Conservation (phyloP, 179 eudicot genomes). For the Drosera spatulata region DNA sequence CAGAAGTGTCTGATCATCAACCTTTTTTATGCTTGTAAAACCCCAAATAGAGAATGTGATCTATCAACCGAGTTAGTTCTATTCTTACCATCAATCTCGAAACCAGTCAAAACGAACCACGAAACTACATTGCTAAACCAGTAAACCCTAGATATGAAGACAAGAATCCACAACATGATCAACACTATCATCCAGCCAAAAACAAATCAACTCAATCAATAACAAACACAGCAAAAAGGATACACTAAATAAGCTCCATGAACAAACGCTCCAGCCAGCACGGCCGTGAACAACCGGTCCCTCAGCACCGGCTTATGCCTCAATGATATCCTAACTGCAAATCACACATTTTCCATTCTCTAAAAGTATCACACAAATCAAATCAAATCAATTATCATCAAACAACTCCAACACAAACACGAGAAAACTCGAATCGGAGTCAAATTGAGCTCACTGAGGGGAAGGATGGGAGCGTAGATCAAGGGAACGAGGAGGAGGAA, state of each 20-base stretch:
- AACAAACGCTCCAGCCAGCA: slow-evolving; percentile 72
- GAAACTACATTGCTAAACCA: too few species aligned
- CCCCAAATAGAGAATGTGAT: too few species aligned
- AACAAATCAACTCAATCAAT: neutral
- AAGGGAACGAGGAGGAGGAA: slow-evolving; percentile 56
- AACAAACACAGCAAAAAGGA: slow-evolving; percentile 33
- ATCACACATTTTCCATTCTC: neutral
- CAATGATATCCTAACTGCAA: slow-evolving; percentile 60
- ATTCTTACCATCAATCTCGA: too few species aligned
- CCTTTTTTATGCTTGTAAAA: too few species aligned
- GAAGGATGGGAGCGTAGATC: slow-evolving; percentile 87
- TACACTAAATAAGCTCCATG: slow-evolving; percentile 90
- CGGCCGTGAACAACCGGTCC: slow-evolving; percentile 71
- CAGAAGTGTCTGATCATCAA: too few species aligned
- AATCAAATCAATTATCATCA: neutral
- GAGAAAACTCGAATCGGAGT: neutral
- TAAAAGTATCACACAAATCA: neutral
- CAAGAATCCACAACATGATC: too few species aligned
- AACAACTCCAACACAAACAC: too few species aligned
- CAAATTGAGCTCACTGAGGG: slow-evolving; percentile 51
- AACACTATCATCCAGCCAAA: neutral
- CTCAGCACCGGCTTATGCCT: slow-evolving; percentile 72
- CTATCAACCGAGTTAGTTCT: too few species aligned
- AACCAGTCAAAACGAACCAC: too few species aligned
- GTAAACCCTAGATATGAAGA: too few species aligned